These are phyloP conservation scores for Hypholoma sublateritium DNA, from an alignment of 768 basidiomycete genomes.

Conservation along the genomic window DNA sequence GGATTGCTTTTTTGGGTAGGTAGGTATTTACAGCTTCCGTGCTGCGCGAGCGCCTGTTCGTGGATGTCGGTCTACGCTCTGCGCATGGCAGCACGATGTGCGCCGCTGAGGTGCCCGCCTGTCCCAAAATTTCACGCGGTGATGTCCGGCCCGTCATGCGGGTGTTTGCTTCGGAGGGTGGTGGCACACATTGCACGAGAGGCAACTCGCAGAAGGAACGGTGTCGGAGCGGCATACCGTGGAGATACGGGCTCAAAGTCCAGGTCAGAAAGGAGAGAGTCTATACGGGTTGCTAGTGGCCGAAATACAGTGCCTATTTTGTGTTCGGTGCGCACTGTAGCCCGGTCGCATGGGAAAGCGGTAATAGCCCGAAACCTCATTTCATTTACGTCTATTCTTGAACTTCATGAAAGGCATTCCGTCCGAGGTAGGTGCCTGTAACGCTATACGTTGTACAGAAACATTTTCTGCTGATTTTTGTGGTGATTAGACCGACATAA, in stretches of 20 bases:
- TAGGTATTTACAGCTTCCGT: too few relatives aligned
- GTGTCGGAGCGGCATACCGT: neutral
- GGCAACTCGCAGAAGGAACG: neutral
- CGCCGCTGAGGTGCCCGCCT: too few relatives aligned
- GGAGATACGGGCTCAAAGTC: neutral
- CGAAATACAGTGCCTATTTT: neutral
- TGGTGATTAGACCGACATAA: too few relatives aligned
- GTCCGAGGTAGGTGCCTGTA: too few relatives aligned
- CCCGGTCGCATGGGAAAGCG: neutral
- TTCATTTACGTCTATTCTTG: neutral
- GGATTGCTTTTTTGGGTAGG: too few relatives aligned
- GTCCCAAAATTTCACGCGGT: too few relatives aligned
- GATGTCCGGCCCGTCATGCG: neutral
- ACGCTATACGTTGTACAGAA: too few relatives aligned
- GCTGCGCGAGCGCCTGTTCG: too few relatives aligned
- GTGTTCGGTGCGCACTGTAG: neutral
- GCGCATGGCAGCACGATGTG: too few relatives aligned
- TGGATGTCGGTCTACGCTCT: too few relatives aligned
- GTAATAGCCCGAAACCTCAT: neutral
- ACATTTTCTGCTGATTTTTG: too few relatives aligned
- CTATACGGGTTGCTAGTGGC: neutral
- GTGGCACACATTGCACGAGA: neutral
- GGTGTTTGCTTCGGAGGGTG: neutral
- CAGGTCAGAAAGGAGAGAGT: neutral
- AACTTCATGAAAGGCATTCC: too few relatives aligned